Evolutionary conservation across 441 rosid genomes (phyloP), one percentile per base, ranked within the genome.

Genomic region (Capsella rubella): DNA sequence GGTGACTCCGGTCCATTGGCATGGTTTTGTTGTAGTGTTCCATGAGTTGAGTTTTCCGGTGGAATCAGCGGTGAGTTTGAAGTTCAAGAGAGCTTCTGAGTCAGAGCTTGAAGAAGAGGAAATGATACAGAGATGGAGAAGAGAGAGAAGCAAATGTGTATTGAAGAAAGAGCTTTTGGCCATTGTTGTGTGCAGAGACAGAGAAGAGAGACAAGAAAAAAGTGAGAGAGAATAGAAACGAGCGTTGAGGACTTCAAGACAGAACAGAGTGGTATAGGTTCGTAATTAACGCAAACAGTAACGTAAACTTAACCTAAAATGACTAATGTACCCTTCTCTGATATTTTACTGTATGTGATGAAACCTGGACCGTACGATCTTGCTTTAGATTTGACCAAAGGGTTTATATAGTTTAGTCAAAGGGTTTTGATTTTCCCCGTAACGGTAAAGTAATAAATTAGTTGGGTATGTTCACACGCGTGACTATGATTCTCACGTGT

Each of bases 1-100:
- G 63, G 81, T 77, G 29, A 89, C 86, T 57, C 90, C 91, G 58
- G 72, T 68, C 90, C 88, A 89, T 27, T 78, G 42, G 60, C 94
- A 87, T 1, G 63, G 76, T 78, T 81, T 77, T 32, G 78, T 57
- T 34, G 82, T 75, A 9, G 87, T 57, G 87, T 82, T 85, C 93
- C 93, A 89, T 8, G 82, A 61, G 37, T 53, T 3, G 35, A 94
- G 97, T 67, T 76, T 78, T 75, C 84, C 76, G 81, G 84, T 65
- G 53, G 74, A 63, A 83, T 87, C 96, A 0, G 93, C 76, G 14
- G 80, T 21, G 73, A 87, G 64, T 75, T 86, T 91, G 86, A 91
- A 94, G 60, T 68, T 66, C 0, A 87, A 43, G 18, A 94, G 88
- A 21, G 85, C 60, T 5, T 84, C 68, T 57, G 80, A 78, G 69